Evolutionary conservation across 306 rosid genomes (phyloP).

Genomic region (Rosa persica): DNA sequence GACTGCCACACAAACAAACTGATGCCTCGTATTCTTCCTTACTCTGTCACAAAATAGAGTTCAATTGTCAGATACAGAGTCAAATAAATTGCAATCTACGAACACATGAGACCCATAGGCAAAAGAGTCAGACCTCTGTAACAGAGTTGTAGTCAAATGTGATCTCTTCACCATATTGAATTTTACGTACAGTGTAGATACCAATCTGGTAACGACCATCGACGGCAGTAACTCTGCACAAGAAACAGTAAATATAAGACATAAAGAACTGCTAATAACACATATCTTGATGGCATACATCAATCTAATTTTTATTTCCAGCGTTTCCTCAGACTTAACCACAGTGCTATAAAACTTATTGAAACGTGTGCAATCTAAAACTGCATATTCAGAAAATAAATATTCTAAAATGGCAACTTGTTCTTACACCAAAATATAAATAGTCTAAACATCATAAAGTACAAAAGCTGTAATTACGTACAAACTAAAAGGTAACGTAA

Average conservation of each 20-base stretch:
- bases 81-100: background rate
- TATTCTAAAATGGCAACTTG: background rate
- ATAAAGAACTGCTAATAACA: background rate
- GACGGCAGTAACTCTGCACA: constrained; percentile 90
- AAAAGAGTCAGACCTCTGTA: constrained; percentile 78
- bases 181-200: constrained; percentile 78
- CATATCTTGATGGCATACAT: background rate
- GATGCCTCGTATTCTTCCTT: constrained; percentile 99
- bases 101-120: constrained; percentile 8
- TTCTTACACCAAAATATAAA: background rate
- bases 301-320: background rate
- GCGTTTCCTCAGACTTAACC: background rate
- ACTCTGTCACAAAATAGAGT: constrained; percentile 54
- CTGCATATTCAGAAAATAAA: background rate
- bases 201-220: constrained; percentile 97
- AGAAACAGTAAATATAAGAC: background rate
- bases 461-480: background rate
- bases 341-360: background rate
- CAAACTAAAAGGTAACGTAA: background rate
- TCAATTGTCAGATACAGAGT: constrained; percentile 16
- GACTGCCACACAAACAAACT: constrained; percentile 98
- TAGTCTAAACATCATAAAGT: constrained; percentile 3
- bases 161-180: constrained; percentile 90
- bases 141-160: constrained; percentile 98
- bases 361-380: background rate